phyloP scores from a whole-genome alignment of 352 stramenopile genomes.

The Globisporangium yorkense region DNA sequence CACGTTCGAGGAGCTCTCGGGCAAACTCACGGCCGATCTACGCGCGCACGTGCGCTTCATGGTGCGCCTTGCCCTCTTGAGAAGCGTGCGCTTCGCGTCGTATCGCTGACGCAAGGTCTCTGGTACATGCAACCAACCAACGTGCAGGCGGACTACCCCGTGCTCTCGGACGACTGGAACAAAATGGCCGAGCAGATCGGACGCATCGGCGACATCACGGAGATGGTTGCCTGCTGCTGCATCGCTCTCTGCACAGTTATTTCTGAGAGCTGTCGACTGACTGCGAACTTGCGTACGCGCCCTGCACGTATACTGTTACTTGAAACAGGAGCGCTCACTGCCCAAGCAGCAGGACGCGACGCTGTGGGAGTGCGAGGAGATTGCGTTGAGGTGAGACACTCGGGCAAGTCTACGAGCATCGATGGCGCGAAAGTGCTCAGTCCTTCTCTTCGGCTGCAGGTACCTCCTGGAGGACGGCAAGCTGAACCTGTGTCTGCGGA shows the following conservation, averaged over 20 bases:
- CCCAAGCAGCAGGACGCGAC: conserved; percentile 83
- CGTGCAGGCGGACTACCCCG: conserved; percentile 66
- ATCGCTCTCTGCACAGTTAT: neutral
- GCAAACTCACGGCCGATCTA: conserved; percentile 83
- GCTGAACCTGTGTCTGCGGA: conserved; percentile 85
- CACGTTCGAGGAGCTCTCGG: conserved; percentile 77
- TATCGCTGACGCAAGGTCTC: neutral
- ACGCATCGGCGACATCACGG: conserved; percentile 86
- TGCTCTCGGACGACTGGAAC: conserved; percentile 86
- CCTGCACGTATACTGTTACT: neutral
- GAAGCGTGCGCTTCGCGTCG: neutral
- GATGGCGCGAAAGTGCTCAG: neutral
- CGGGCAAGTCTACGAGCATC: neutral
- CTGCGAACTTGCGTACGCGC: neutral
- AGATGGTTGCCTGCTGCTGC: conserved; percentile 47
- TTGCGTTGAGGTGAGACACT: conserved; percentile 51
- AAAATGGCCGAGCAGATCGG: conserved; percentile 86
- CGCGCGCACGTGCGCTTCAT: conserved; percentile 85
- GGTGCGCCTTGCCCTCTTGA: conserved; percentile 15
- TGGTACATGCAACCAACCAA: neutral
- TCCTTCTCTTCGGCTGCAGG: conserved; percentile 18
- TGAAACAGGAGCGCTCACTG: conserved; percentile 54
- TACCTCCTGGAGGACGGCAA: conserved; percentile 90
- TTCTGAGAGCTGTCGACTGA: neutral
- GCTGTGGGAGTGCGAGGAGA: conserved; percentile 89